Evolutionary conservation across 2,329 filamentous ascomycete genomes (phyloP).

Genomic region (Fonsecaea pugnacius): DNA sequence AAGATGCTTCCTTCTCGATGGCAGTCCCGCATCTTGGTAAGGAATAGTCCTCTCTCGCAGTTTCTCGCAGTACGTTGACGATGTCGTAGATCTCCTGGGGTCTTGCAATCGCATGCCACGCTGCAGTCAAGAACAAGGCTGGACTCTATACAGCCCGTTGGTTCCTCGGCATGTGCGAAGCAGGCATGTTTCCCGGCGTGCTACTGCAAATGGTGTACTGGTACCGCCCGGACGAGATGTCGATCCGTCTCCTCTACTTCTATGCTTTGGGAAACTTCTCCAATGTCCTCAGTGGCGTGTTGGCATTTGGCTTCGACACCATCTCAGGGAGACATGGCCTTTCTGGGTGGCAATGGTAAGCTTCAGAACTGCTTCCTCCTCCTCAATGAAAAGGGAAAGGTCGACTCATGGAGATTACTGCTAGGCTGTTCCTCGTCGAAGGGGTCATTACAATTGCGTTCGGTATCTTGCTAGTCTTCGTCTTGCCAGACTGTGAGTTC

Average conservation of each 20-base stretch:
- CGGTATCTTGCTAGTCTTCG: constrained; percentile 44
- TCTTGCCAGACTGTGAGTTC: constrained; percentile 47
- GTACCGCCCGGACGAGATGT: constrained; percentile 70
- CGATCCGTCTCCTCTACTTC: constrained; percentile 59
- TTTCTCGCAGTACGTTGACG: constrained; percentile 68
- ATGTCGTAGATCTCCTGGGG: constrained; percentile 65
- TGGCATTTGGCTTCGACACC: constrained; percentile 37
- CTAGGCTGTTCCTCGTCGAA: constrained; percentile 51
- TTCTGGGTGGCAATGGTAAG: constrained; percentile 36
- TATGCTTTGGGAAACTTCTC: constrained; percentile 46
- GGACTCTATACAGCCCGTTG: constrained; percentile 66
- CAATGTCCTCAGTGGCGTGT: constrained; percentile 43
- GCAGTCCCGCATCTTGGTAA: constrained; percentile 42
- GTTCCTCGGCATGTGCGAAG: constrained; percentile 63
- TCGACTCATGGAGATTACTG: constrained; percentile 4
- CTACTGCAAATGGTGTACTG: constrained; percentile 70
- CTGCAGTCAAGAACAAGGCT: constrained; percentile 63
- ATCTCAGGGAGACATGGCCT: constrained; percentile 30
- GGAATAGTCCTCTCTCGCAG: constrained; percentile 8
- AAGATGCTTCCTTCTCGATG: constrained; percentile 63
- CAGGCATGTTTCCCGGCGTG: constrained; percentile 73
- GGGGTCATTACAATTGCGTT: constrained; percentile 50
- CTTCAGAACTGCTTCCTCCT: neutral
- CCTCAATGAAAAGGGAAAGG: neutral
- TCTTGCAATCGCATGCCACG: constrained; percentile 65